A percentile compares a stretch with the other conserved stretches of the same genome.
Conservation (phyloP, 2,329 filamentous ascomycete species). For the Fusarium sp. region DNA sequence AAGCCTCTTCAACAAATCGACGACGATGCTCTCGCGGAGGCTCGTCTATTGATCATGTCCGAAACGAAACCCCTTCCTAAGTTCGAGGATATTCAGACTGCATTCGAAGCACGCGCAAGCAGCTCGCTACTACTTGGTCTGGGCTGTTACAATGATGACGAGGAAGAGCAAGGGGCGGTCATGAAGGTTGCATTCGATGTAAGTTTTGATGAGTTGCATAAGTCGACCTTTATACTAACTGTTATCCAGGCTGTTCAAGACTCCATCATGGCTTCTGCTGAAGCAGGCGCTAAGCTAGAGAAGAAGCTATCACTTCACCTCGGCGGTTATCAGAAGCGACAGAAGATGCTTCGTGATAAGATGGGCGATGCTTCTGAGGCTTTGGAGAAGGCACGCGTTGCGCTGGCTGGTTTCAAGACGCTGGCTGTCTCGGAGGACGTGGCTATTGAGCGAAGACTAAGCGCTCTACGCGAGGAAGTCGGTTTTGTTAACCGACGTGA, state of each 20-base stretch:
- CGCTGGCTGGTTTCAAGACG: constrained; percentile 78
- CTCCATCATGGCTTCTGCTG: constrained; percentile 76
- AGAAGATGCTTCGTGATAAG: constrained; percentile 82
- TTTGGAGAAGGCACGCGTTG: constrained; percentile 75
- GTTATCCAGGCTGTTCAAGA: constrained; percentile 71
- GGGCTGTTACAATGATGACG: constrained; percentile 80
- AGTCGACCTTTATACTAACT: constrained; percentile 20
- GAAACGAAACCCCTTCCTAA: constrained; percentile 67
- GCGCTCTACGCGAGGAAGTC: constrained; percentile 83
- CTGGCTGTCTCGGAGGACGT: constrained; percentile 83
- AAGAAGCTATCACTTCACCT: constrained; percentile 91
- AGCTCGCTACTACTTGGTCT: constrained; percentile 78
- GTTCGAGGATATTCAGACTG: constrained; percentile 60
- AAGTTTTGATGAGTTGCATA: constrained; percentile 47
- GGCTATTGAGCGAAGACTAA: constrained; percentile 76
- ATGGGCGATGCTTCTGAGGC: constrained; percentile 78
- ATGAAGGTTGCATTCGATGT: constrained; percentile 80
- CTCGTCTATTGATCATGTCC: constrained; percentile 78
- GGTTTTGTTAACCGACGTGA: constrained; percentile 81
- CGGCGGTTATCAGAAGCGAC: constrained; percentile 88
- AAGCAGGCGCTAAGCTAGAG: constrained; percentile 86
- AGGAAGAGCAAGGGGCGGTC: constrained; percentile 70
- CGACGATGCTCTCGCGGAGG: constrained; percentile 77
- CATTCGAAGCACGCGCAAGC: constrained; percentile 63
- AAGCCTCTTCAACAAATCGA: constrained; percentile 70